Conservation (phyloP, 768 basidiomycete genomes). For the Mycena floridula region DNA sequence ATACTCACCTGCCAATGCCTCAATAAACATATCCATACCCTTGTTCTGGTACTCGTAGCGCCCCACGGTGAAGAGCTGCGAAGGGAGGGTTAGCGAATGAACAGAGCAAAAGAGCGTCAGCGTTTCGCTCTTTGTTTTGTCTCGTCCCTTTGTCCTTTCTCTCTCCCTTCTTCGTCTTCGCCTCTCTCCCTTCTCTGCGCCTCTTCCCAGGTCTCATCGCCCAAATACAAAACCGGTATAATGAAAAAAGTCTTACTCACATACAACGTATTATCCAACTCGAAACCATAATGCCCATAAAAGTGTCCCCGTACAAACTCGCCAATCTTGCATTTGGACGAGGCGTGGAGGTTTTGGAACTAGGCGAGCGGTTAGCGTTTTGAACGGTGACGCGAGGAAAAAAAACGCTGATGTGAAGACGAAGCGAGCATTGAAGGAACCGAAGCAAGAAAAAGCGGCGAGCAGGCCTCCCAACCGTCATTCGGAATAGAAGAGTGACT, state of each 20-base stretch:
- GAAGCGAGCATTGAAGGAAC: too few relatives aligned
- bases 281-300: conserved; percentile 96
- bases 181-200: too few relatives aligned
- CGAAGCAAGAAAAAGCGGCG: too few relatives aligned
- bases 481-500: too few relatives aligned
- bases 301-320: conserved; percentile 98
- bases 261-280: conserved; percentile 87
- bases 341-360: conserved; percentile 92
- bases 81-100: conserved; percentile 4
- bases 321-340: conserved; percentile 93
- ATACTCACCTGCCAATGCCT: conserved; percentile 83
- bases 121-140: conserved; percentile 4
- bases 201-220: too few relatives aligned
- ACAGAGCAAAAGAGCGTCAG: conserved; percentile 17
- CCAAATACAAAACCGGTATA: too few relatives aligned
- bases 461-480: too few relatives aligned
- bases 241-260: conserved; percentile 27
- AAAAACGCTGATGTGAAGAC: too few relatives aligned
- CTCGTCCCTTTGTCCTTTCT: too few relatives aligned
- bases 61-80: conserved; percentile 96
- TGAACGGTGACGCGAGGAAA: too few relatives aligned
- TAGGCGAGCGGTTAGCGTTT: too few relatives aligned
- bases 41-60: conserved; percentile 99
- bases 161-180: too few relatives aligned
- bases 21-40: conserved; percentile 99